Base-by-base conservation (phyloP, 2,329 filamentous ascomycete species). In the Exutisphaerella laricina region DNA sequence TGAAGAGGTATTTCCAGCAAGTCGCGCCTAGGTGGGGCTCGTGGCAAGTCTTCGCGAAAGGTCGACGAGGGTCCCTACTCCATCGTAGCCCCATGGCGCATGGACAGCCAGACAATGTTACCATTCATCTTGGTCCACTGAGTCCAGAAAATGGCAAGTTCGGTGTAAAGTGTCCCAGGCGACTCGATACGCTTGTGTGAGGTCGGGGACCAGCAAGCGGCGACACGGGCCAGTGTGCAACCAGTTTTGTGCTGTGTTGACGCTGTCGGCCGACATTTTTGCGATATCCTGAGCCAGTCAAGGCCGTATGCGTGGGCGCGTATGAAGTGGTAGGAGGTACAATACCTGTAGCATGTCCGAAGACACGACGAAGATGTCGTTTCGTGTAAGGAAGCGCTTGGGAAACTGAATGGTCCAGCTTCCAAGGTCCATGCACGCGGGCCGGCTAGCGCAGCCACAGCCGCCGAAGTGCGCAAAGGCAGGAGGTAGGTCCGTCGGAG, bases 121-220 rank as follows among this genome's bases (percentile, higher is more conserved):
- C 36, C 31, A 16, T 39, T 34, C 31, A 34, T 20, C 25, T 14
- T 32, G 23, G 18, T 31, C 25, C 20, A 17, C 35, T 32, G 39
- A 38, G 32, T 34, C 42, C 29, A 41, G 25, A 38, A 35, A 38
- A 33, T 46, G 25, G 39, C 25, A 28, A 13, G 50, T 53, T 39
- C 37, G 45, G 45, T 39, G 45, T 46, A 48, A 17, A 49, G 41
- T 50, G 39, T 45, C 42, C 39, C 32, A 22, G 26, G 29, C 48
- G 43, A 36, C 29, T 53, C 45, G 48, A 53, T 35, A 42, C 48
- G 50, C 48, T 37, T 42, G 50, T 48, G 48, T 43, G 38, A 53
- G 41, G 44, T 43, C 43, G 23, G 35, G 33, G 42, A 14, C 32
- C 41, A 37, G 33, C 30, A 41, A 45, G 41, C 33, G 35, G 47